phyloP scores from a whole-genome alignment of 495 filamentous ascomycete species.

The Penicillium malachiteum region DNA sequence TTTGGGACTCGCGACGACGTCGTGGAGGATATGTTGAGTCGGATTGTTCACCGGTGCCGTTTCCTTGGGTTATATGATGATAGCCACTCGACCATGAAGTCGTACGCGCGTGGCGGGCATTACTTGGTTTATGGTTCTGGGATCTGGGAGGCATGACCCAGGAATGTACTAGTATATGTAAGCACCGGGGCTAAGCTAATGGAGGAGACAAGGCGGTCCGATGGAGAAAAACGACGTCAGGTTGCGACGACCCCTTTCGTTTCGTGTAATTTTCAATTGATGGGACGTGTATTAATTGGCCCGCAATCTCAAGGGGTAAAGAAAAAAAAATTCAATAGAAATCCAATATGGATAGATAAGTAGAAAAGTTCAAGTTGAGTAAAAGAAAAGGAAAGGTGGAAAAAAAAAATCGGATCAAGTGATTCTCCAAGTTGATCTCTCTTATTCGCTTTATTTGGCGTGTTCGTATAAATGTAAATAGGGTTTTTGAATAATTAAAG shows the following conservation, averaged over 20 bases:
- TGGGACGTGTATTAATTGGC: constrained; percentile 9
- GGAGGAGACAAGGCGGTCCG: background rate
- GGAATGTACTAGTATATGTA: constrained; percentile 9
- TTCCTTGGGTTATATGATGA: constrained; percentile 22
- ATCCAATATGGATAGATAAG: too few relatives aligned
- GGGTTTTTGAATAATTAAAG: background rate
- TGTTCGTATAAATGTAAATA: too few relatives aligned
- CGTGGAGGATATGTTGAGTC: constrained; percentile 23
- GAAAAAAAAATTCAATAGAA: background rate
- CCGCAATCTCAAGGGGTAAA: background rate
- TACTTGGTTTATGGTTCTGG: constrained; percentile 26
- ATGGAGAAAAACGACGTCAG: constrained; percentile 20
- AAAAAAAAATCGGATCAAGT: background rate
- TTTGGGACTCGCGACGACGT: constrained; percentile 40
- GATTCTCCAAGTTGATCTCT: background rate
- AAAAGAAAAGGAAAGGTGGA: background rate
- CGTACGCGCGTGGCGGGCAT: constrained; percentile 43
- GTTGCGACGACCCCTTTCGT: constrained; percentile 17
- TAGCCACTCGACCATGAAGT: constrained; percentile 44
- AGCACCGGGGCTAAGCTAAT: background rate
- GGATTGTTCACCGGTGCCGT: constrained; percentile 33
- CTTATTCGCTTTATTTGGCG: background rate
- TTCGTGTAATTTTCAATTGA: constrained; percentile 24
- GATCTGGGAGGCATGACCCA: constrained; percentile 26
- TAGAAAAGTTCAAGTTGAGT: too few relatives aligned